Conservation (phyloP, 768 basidiomycete genomes). For the Vararia minispora region DNA sequence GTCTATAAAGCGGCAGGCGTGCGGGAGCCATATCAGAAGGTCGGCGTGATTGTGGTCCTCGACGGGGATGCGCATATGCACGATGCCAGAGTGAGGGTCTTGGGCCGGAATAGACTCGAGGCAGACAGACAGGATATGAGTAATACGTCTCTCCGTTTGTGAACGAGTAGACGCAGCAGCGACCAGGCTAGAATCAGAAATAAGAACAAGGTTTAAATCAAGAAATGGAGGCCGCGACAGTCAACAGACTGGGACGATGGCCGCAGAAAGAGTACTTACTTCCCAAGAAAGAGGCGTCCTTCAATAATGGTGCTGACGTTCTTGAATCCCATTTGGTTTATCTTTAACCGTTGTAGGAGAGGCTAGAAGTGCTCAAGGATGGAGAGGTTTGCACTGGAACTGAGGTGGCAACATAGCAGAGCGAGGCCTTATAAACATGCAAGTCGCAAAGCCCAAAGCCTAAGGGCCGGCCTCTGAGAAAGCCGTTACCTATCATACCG, state of each 20-base stretch:
- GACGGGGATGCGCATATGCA: conserved; percentile 48
- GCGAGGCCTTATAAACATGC: too few species aligned
- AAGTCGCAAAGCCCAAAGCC: too few species aligned
- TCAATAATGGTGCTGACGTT: conserved; percentile 51
- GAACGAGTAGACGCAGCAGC: conserved; percentile 62
- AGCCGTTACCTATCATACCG: too few species aligned
- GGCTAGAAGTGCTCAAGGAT: neutral
- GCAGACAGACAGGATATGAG: conserved; percentile 68
- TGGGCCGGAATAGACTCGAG: conserved; percentile 57
- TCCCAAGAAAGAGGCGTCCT: conserved; percentile 61
- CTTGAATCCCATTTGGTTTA: conserved; percentile 18
- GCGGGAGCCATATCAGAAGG: conserved; percentile 15
- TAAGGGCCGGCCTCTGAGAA: too few species aligned
- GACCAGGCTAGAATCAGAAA: conserved; percentile 32
- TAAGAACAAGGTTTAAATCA: conserved; percentile 4
- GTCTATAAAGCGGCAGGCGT: conserved; percentile 14
- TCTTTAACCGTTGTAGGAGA: neutral
- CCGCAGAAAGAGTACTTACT: conserved; percentile 36
- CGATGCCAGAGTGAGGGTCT: conserved; percentile 53
- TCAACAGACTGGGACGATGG: conserved; percentile 6
- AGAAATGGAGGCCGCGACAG: too few species aligned
- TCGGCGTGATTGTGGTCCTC: conserved; percentile 12
- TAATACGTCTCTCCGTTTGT: conserved; percentile 58
- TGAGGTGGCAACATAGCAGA: too few species aligned
- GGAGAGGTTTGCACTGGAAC: too few species aligned